Percentiles rank a stretch among this genome's conserved stretches.
Conservation (phyloP, 306 rosid genomes). For the Cucurbita moschata region DNA sequence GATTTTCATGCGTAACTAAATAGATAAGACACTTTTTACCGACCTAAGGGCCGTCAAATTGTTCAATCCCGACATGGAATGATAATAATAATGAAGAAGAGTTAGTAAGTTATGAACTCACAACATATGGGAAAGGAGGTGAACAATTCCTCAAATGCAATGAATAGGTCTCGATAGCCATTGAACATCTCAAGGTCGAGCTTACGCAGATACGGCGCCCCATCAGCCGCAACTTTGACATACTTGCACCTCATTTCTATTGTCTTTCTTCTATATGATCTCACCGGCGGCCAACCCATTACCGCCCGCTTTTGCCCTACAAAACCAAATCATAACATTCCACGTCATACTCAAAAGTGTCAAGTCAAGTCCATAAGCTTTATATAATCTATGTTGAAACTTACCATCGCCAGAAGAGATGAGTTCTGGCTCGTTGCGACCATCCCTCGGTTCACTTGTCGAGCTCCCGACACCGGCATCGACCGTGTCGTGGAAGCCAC, state of each 20-base stretch:
- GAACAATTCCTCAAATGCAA: not conserved
- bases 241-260: not conserved
- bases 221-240: constrained; percentile 5
- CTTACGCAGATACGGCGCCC: constrained; percentile 7
- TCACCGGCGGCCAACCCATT: constrained; percentile 10
- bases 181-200: constrained; percentile 2
- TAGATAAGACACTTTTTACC: too few relatives aligned
- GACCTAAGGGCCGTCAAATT: too few relatives aligned
- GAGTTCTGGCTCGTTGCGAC: not conserved
- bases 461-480: not conserved
- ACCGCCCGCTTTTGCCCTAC: not conserved
- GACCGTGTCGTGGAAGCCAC: not conserved
- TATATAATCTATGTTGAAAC: not conserved
- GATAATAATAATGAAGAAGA: too few relatives aligned
- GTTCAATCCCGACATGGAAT: too few relatives aligned
- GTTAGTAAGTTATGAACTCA: not conserved
- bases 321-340: too few relatives aligned
- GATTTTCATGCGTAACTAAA: too few relatives aligned
- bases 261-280: constrained; percentile 4
- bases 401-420: not conserved
- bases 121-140: not conserved
- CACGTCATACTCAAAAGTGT: too few relatives aligned
- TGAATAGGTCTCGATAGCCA: not conserved
- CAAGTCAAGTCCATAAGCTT: too few relatives aligned
- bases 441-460: not conserved